phyloP scores from a whole-genome alignment of 2,329 filamentous ascomycete species.

The Cordyceps javanica region DNA sequence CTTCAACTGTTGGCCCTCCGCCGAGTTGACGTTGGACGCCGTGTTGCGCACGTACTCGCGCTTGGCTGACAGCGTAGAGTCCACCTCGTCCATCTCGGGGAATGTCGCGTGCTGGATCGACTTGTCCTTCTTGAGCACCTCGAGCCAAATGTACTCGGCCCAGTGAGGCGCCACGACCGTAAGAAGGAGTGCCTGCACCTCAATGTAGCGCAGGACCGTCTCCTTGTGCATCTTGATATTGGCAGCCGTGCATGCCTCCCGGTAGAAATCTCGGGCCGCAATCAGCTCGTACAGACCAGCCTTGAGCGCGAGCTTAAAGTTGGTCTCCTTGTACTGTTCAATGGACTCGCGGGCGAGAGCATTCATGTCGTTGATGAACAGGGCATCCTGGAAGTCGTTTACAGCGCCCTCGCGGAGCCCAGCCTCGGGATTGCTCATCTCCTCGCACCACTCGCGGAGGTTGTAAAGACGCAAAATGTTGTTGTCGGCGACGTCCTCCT shows the following conservation, averaged over 20 bases:
- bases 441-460: slow-evolving; percentile 87
- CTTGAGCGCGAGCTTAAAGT: slow-evolving; percentile 78
- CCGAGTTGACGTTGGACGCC: slow-evolving; percentile 69
- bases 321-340: slow-evolving; percentile 70
- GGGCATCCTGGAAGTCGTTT: slow-evolving; percentile 73
- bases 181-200: slow-evolving; percentile 78
- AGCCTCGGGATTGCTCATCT: slow-evolving; percentile 64
- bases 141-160: slow-evolving; percentile 89
- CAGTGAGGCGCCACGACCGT: slow-evolving; percentile 87
- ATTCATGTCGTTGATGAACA: slow-evolving; percentile 94
- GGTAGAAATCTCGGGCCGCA: slow-evolving; percentile 84
- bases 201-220: slow-evolving; percentile 71
- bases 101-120: slow-evolving; percentile 76
- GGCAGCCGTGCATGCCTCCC: slow-evolving; percentile 69
- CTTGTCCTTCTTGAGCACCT: slow-evolving; percentile 70
- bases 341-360: slow-evolving; percentile 70
- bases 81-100: slow-evolving; percentile 59
- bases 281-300: slow-evolving; percentile 85
- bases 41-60: slow-evolving; percentile 74
- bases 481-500: slow-evolving; percentile 88
- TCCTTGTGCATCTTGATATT: slow-evolving; percentile 83
- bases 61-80: slow-evolving; percentile 63
- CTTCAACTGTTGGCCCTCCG: slow-evolving; percentile 77
- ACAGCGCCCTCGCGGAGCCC: slow-evolving; percentile 67
- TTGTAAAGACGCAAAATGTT: slow-evolving; percentile 79